Base-by-base conservation (phyloP, 2,329 filamentous ascomycete species). In the Colletotrichum camelliae region DNA sequence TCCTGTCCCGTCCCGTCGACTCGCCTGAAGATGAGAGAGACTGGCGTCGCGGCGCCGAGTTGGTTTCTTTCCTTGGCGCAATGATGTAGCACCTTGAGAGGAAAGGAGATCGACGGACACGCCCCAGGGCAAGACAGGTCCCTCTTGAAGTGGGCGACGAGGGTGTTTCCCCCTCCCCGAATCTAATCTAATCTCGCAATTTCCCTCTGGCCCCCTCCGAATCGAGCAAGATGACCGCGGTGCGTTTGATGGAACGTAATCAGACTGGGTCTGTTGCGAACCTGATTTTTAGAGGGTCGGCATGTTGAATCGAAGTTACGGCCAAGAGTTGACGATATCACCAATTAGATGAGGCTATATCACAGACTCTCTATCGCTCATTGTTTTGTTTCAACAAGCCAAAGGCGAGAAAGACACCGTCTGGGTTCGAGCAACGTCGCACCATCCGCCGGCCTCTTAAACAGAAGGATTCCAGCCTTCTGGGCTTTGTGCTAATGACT, bases 201-300 rank as follows among this genome's bases (percentile, higher is more conserved):
- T 60, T 52, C 68, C 62, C 62, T 55, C 43, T 18, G 43, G 21
- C 29, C 62, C 67, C 39, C 57, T 48, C 69, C 57, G 55, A 62
- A 75, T 68, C 64, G 43, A 72, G 70, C 39, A 68, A 75, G 29
- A 65, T 48, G 64, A 48, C 73, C 57, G 73, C 31, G 13, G 27
- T 55, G 43, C n/a, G 43, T 12, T 39, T 61, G 31, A 75, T 55
- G 69, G 72, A 27, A 67, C 72, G 62, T 39, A 60, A 72, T 62
- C 72, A 67, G 52, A 64, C 29, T 43, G 21, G 37, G 58, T 21
- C 27, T 24, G 15, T 29, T 16, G 52, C 37, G 60, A 75, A 67
- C 72, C 55, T 71, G 72, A 57, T 72, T 75, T 72, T 67, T 24
- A 43, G 68, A 75, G 72, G 72, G 69, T 43, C 52, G 55, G 31